Conservation (phyloP, 163 green algal species). For the Scenedesmus sp. region DNA sequence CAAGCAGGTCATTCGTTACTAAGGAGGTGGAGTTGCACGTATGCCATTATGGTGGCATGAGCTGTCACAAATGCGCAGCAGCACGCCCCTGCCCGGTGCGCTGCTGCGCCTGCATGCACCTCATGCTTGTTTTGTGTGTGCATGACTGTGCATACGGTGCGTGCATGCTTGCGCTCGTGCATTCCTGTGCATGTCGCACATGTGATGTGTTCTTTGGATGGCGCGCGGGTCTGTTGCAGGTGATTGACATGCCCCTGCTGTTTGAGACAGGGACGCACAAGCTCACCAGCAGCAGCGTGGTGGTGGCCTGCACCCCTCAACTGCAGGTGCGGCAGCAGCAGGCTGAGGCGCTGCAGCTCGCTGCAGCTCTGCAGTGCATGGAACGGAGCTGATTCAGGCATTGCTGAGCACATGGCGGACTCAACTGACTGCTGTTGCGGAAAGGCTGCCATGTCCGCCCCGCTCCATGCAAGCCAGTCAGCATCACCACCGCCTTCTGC, state of each 20-base stretch:
- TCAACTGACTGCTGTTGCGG: background rate
- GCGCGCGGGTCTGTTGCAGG: constrained; percentile 66
- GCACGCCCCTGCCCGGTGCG: too few relatives aligned
- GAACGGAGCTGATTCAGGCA: too few relatives aligned
- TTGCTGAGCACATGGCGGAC: too few relatives aligned
- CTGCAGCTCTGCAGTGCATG: background rate
- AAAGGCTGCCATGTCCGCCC: too few relatives aligned
- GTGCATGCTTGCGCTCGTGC: background rate
- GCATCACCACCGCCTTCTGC: too few relatives aligned
- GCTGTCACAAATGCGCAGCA: too few relatives aligned
- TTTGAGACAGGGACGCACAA: constrained; percentile 83
- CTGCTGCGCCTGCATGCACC: background rate
- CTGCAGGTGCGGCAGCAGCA: constrained; percentile 61
- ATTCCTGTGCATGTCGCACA: background rate
- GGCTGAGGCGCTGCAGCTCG: background rate
- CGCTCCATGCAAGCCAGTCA: too few relatives aligned
- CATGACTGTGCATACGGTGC: too few relatives aligned
- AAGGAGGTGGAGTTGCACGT: too few relatives aligned
- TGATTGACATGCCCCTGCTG: constrained; percentile 92
- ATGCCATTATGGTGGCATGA: too few relatives aligned
- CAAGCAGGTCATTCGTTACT: too few relatives aligned
- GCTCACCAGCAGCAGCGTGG: constrained; percentile 63
- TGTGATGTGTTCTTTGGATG: background rate
- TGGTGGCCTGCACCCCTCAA: constrained; percentile 73
- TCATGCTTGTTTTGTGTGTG: too few relatives aligned